These are phyloP conservation scores for Citrullus mucosospermus DNA, from an alignment of 306 rosid genomes.

Conservation along the genomic window DNA sequence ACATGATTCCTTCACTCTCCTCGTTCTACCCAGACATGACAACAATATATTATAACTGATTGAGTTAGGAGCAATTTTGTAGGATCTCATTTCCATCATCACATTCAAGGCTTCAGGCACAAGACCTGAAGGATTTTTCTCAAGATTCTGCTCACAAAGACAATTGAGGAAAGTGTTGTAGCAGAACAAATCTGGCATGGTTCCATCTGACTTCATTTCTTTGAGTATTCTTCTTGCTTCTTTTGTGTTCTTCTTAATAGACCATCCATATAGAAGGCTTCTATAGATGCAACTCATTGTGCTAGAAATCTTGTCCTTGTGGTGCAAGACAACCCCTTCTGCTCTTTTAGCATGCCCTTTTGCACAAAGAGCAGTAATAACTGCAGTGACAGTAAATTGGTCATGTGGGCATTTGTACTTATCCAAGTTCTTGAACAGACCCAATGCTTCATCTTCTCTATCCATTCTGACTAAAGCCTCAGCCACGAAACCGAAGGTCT, in stretches of 20 bases:
- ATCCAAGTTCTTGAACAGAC: conserved; percentile 69
- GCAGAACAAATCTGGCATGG: conserved; percentile 55
- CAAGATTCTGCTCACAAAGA: conserved; percentile 56
- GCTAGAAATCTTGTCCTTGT: conserved; percentile 50
- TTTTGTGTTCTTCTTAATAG: conserved; percentile 63
- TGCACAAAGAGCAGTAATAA: conserved; percentile 52
- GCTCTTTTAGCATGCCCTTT: conserved; percentile 75
- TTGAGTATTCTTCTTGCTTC: conserved; percentile 66
- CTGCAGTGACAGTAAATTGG: conserved; percentile 47
- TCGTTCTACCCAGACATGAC: conserved; percentile 56
- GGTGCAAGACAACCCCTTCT: conserved; percentile 68
- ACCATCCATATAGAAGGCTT: conserved; percentile 73
- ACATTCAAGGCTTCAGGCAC: conserved; percentile 77
- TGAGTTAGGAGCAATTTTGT: conserved; percentile 36
- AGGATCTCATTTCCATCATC: conserved; percentile 72
- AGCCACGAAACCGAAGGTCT: conserved; percentile 46
- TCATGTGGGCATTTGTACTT: conserved; percentile 47
- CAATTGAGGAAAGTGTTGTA: conserved; percentile 64
- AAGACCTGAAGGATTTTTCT: conserved; percentile 64
- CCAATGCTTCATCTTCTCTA: conserved; percentile 68
- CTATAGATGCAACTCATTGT: conserved; percentile 35
- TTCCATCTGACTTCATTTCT: conserved; percentile 57
- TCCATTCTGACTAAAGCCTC: conserved; percentile 50
- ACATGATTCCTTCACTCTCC: conserved; percentile 72
- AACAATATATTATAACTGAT: conserved; percentile 58